Evolutionary conservation across 2,329 filamentous ascomycete genomes (phyloP).

Genomic region (Cercospora zeina): DNA sequence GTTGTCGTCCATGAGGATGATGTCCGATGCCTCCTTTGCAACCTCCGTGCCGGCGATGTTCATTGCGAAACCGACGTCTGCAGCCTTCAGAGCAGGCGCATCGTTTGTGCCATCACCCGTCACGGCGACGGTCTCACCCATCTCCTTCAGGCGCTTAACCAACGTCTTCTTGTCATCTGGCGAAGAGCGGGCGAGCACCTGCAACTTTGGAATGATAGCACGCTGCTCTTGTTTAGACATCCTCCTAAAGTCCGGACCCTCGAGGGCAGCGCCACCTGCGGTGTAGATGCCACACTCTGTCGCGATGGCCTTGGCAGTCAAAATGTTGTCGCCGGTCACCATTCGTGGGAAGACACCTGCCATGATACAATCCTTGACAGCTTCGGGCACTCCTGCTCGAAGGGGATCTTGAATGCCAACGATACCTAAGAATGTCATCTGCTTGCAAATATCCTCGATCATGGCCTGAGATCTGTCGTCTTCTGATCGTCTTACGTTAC

Average conservation of each 20-base stretch:
- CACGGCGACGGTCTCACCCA: slow-evolving; percentile 66
- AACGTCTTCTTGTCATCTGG: slow-evolving; percentile 69
- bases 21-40: slow-evolving; percentile 62
- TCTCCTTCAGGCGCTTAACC: slow-evolving; percentile 63
- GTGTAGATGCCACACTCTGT: slow-evolving; percentile 67
- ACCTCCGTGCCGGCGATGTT: slow-evolving; percentile 66
- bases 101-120: slow-evolving; percentile 69
- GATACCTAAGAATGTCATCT: slow-evolving; percentile 72
- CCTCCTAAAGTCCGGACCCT: slow-evolving; percentile 49
- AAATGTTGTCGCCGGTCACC: slow-evolving; percentile 72
- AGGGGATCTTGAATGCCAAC: slow-evolving; percentile 76
- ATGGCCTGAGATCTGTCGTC: slow-evolving; percentile 64
- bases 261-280: slow-evolving; percentile 46
- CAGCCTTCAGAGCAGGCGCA: slow-evolving; percentile 64
- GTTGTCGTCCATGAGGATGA: slow-evolving; percentile 64
- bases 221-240: slow-evolving; percentile 51
- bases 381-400: slow-evolving; percentile 65
- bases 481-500: slow-evolving; percentile 57
- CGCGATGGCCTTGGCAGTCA: slow-evolving; percentile 72
- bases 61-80: slow-evolving; percentile 69
- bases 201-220: slow-evolving; percentile 61
- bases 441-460: slow-evolving; percentile 67
- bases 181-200: slow-evolving; percentile 67
- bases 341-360: slow-evolving; percentile 72
- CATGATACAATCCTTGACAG: slow-evolving; percentile 65